phyloP scores from a whole-genome alignment of 208 protist genomes.

The Leishmania tarentolae region DNA sequence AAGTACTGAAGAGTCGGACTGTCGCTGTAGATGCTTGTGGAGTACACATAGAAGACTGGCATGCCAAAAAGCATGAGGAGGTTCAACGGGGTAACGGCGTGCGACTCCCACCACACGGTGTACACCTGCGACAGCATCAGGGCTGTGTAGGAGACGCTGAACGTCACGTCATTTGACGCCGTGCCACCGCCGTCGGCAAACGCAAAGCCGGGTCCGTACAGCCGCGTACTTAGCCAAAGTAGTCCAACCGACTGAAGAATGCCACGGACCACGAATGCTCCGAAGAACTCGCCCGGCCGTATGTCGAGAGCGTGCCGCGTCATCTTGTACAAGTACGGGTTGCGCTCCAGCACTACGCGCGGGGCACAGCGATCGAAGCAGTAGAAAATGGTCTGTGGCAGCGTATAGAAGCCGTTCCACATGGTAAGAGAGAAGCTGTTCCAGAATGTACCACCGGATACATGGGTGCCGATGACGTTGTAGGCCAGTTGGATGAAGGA shows the following conservation, averaged over 20 bases:
- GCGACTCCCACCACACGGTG: conserved; percentile 85
- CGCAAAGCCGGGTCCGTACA: conserved; percentile 50
- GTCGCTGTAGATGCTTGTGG: conserved; percentile 52
- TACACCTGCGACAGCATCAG: conserved; percentile 88
- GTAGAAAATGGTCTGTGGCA: conserved; percentile 89
- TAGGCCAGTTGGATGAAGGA: conserved; percentile 93
- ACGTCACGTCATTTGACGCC: conserved; percentile 71
- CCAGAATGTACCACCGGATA: conserved; percentile 91
- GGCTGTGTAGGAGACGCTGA: conserved; percentile 84
- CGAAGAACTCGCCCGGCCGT: conserved; percentile 68
- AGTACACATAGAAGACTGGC: conserved; percentile 63
- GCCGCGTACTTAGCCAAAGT: conserved; percentile 49
- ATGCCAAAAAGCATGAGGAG: conserved; percentile 66
- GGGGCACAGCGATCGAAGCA: conserved; percentile 88
- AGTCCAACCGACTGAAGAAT: conserved; percentile 73
- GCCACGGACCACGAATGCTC: conserved; percentile 66
- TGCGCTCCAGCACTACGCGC: conserved; percentile 68
- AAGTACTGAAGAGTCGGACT: conserved; percentile 53
- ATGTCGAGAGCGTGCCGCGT: conserved; percentile 62
- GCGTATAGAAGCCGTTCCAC: conserved; percentile 93
- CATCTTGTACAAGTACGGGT: conserved; percentile 79
- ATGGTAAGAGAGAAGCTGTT: conserved; percentile 87
- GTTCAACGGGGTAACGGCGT: conserved; percentile 80
- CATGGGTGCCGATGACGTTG: conserved; percentile 66
- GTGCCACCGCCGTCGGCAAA: conserved; percentile 35